A percentile compares a stretch with the other conserved stretches of the same genome.
Conservation (phyloP, 805 yeast species). For the Candida ovalis region DNA sequence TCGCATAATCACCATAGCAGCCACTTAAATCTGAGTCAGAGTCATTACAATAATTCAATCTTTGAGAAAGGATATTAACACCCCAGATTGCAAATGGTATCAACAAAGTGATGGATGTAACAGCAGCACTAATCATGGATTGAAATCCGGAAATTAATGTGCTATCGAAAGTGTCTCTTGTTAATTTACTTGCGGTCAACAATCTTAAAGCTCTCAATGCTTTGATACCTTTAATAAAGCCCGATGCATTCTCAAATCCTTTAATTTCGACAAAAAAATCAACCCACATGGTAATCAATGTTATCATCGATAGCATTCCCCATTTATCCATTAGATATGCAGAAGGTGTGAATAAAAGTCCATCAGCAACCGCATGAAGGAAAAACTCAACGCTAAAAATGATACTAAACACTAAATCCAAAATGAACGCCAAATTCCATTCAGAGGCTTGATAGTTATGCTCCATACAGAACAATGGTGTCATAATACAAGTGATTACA, state of each 20-base stretch:
- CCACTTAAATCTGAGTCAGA: constrained; percentile 31
- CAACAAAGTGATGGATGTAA: constrained; percentile 60
- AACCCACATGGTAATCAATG: constrained; percentile 68
- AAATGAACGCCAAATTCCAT: constrained; percentile 56
- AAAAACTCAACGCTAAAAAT: constrained; percentile 63
- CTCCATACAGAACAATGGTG: constrained; percentile 59
- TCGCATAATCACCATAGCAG: constrained; percentile 60
- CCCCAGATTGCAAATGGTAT: constrained; percentile 90
- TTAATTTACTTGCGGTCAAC: constrained; percentile 65
- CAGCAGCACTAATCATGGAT: constrained; percentile 62
- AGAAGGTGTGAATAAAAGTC: constrained; percentile 71
- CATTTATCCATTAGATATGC: constrained; percentile 72
- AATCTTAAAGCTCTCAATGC: constrained; percentile 79
- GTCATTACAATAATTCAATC: constrained; percentile 67
- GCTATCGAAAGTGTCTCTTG: constrained; percentile 68
- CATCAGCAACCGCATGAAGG: constrained; percentile 77
- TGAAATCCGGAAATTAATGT: constrained; percentile 73
- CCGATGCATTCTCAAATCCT: constrained; percentile 49
- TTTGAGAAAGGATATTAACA: constrained; percentile 63
- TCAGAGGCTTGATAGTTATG: constrained; percentile 24
- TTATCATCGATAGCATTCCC: constrained; percentile 70
- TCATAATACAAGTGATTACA: constrained; percentile 63
- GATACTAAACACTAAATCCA: constrained; percentile 53
- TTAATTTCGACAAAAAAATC: constrained; percentile 55
- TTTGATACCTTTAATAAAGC: constrained; percentile 70